Conservation (phyloP, 148 eudicot species). For the Heliosperma pusillum region DNA sequence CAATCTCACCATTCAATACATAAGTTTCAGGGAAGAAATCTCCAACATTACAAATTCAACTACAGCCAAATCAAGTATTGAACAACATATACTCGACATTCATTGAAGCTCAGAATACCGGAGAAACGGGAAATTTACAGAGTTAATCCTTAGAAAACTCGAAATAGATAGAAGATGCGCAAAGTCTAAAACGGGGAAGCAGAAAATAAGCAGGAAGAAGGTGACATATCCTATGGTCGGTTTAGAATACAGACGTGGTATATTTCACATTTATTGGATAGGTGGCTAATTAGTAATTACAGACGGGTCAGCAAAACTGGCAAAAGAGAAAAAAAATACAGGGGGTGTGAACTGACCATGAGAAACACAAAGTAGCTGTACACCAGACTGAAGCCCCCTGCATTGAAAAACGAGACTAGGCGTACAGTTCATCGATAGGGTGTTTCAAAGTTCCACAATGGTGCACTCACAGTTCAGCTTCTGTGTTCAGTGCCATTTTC, state of each 20-base stretch:
- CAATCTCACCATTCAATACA: not conserved
- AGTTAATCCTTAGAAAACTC: not conserved
- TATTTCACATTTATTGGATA: not conserved
- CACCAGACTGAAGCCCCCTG: slow-evolving; percentile 18
- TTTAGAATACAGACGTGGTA: slow-evolving; percentile 10
- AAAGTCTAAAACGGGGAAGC: not conserved
- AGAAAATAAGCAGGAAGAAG: not conserved
- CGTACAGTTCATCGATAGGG: slow-evolving; percentile 4
- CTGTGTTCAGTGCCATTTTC: slow-evolving; percentile 25
- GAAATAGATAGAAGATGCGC: not conserved
- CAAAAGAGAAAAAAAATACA: slow-evolving; percentile 21
- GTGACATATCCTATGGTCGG: not conserved
- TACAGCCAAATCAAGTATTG: not conserved
- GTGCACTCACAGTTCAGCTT: slow-evolving; percentile 16
- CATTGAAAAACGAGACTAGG: slow-evolving; percentile 3
- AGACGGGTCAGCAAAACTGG: slow-evolving; percentile 25
- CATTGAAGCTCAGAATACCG: not conserved
- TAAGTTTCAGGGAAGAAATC: not conserved
- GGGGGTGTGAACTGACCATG: slow-evolving; percentile 30
- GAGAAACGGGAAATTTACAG: not conserved
- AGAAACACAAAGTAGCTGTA: slow-evolving; percentile 21
- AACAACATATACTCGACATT: not conserved
- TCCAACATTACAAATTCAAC: not conserved
- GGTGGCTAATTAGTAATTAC: slow-evolving; percentile 16
- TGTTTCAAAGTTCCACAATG: not conserved